Evolutionary conservation across 2,329 filamentous ascomycete genomes (phyloP).

Genomic region (Teratosphaeria pseudoeucalypti): DNA sequence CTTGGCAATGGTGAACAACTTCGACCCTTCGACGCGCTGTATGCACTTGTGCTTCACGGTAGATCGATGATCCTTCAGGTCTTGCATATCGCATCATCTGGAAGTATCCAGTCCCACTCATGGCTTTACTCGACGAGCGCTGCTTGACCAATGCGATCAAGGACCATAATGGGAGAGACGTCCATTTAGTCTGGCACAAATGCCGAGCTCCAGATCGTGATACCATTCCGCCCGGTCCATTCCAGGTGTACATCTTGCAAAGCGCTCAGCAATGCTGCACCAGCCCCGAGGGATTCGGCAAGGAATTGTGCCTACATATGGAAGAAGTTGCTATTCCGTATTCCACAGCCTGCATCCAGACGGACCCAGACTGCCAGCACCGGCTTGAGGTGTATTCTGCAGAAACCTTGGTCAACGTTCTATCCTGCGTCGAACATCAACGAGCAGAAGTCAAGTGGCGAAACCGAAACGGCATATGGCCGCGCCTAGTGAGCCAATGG

Average conservation of each 20-base stretch:
- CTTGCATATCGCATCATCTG: too few species aligned
- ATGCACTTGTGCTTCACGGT: neutral
- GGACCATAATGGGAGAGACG: neutral
- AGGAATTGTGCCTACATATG: neutral
- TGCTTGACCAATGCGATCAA: neutral
- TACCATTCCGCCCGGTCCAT: neutral
- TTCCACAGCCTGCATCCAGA: neutral
- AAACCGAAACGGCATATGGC: slow-evolving; percentile 1
- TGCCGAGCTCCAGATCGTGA: neutral
- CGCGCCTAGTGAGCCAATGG: neutral
- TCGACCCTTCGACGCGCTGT: neutral
- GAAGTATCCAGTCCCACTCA: neutral
- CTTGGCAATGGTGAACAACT: neutral
- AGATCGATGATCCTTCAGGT: too few species aligned
- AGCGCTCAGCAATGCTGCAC: neutral
- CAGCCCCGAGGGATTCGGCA: neutral
- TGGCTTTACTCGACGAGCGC: neutral
- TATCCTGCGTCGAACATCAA: slow-evolving; percentile 1
- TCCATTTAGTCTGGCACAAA: neutral
- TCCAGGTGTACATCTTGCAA: neutral
- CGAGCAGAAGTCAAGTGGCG: neutral
- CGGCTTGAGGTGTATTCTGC: neutral
- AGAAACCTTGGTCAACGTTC: neutral
- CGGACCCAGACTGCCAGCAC: neutral
- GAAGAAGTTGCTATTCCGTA: neutral